Conservation (phyloP, 176 grass and related monocot genomes). For the Zea luxurians region DNA sequence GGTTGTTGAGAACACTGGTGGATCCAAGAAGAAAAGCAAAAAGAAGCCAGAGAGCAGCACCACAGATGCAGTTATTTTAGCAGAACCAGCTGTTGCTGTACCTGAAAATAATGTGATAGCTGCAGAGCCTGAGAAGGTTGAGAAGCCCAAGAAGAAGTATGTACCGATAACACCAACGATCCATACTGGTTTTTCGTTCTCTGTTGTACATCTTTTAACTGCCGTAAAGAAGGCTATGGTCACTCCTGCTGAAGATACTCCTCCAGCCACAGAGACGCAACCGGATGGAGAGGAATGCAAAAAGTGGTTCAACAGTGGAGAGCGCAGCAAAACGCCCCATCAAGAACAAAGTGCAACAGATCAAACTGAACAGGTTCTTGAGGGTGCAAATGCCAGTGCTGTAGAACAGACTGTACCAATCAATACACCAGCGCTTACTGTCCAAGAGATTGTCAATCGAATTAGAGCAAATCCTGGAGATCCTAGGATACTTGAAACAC, state of each 20-base stretch:
- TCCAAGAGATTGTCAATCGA: conserved; percentile 82
- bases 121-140: conserved; percentile 61
- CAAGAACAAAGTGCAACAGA: conserved; percentile 45
- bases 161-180: conserved; percentile 88
- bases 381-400: conserved; percentile 44
- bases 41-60: conserved; percentile 58
- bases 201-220: conserved; percentile 89
- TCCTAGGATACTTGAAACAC: conserved; percentile 95
- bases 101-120: conserved; percentile 46
- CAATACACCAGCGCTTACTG: conserved; percentile 58
- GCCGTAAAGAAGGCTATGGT: conserved; percentile 91
- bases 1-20: conserved; percentile 42
- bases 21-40: conserved; percentile 87
- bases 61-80: conserved; percentile 38
- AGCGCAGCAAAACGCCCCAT: conserved; percentile 46
- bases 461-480: conserved; percentile 86
- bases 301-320: conserved; percentile 48
- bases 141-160: conserved; percentile 89
- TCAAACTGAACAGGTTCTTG: conserved; percentile 46
- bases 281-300: conserved; percentile 48
- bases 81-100: conserved; percentile 41
- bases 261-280: conserved; percentile 33
- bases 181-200: conserved; percentile 94
- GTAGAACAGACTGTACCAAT: conserved; percentile 34
- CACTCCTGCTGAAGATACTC: conserved; percentile 47